These are phyloP conservation scores for Salix koriyanagi DNA, from an alignment of 345 rosid genomes.

Conservation along the genomic window DNA sequence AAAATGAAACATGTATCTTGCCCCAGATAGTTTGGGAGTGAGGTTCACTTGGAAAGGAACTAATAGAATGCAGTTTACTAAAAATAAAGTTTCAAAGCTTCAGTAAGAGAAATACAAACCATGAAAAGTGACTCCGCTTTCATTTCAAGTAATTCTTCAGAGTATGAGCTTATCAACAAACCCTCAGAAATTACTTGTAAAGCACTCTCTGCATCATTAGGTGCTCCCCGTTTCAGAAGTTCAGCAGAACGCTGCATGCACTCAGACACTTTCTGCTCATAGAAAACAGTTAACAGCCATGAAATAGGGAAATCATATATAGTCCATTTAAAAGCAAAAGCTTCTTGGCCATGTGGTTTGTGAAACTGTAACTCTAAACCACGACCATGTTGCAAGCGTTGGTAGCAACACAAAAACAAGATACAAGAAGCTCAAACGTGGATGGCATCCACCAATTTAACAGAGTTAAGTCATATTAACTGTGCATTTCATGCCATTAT, in stretches of 20 bases:
- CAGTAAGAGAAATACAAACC: conserved; percentile 41
- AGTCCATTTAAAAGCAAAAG: neutral
- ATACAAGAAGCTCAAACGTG: neutral
- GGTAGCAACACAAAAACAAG: neutral
- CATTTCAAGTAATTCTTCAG: conserved; percentile 78
- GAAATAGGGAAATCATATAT: conserved; percentile 2
- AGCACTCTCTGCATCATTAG: conserved; percentile 50
- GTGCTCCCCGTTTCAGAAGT: conserved; percentile 46
- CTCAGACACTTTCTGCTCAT: conserved; percentile 70
- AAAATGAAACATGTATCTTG: neutral
- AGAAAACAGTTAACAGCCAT: conserved; percentile 21
- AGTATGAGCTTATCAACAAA: conserved; percentile 50
- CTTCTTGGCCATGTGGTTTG: neutral
- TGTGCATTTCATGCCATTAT: neutral
- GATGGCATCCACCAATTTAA: neutral
- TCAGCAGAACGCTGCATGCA: conserved; percentile 50
- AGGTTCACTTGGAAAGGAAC: neutral
- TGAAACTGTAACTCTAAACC: neutral
- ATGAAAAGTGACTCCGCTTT: conserved; percentile 72
- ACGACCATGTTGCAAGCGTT: neutral
- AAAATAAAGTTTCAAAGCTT: neutral
- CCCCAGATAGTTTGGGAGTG: neutral
- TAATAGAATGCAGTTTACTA: neutral
- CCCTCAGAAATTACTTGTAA: conserved; percentile 68
- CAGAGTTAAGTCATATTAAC: neutral